phyloP scores from a whole-genome alignment of 352 stramenopile species.

The Aphanomyces astaci region DNA sequence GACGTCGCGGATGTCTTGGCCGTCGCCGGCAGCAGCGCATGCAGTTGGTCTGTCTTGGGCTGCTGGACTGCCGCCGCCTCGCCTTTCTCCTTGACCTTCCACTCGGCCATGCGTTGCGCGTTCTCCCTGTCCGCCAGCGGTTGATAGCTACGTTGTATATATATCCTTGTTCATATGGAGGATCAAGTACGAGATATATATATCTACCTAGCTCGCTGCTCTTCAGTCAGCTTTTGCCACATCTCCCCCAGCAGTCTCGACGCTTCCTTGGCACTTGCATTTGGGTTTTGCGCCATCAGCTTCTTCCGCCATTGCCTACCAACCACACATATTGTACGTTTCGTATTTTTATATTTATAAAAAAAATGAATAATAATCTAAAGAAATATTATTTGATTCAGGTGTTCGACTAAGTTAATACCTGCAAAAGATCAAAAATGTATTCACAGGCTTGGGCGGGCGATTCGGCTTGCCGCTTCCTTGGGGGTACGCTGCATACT shows the following conservation, averaged over 20 bases:
- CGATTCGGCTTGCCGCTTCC: constrained; percentile 42
- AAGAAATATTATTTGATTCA: too few species aligned
- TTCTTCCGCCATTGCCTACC: constrained; percentile 68
- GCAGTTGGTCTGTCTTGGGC: neutral
- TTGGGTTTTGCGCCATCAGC: constrained; percentile 66
- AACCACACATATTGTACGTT: too few species aligned
- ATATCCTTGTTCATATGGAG: too few species aligned
- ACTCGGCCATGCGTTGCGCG: constrained; percentile 62
- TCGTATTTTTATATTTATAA: too few species aligned
- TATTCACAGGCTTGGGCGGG: constrained; percentile 75
- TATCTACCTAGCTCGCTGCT: constrained; percentile 52
- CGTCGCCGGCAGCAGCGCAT: constrained; percentile 25
- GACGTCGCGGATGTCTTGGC: constrained; percentile 26
- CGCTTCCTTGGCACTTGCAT: constrained; percentile 67
- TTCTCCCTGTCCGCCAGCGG: constrained; percentile 75
- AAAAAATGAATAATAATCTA: too few species aligned
- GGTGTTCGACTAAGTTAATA: too few species aligned
- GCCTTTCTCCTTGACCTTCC: constrained; percentile 67
- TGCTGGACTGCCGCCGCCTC: neutral
- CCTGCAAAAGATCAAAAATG: constrained; percentile 79
- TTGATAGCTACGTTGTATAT: constrained; percentile 23
- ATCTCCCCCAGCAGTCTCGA: constrained; percentile 78
- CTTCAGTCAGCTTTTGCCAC: constrained; percentile 76
- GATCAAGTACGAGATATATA: too few species aligned
- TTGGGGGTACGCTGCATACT: constrained; percentile 27